Conservation (phyloP, 2,329 filamentous ascomycete species). For the Scytalidium sp. region DNA sequence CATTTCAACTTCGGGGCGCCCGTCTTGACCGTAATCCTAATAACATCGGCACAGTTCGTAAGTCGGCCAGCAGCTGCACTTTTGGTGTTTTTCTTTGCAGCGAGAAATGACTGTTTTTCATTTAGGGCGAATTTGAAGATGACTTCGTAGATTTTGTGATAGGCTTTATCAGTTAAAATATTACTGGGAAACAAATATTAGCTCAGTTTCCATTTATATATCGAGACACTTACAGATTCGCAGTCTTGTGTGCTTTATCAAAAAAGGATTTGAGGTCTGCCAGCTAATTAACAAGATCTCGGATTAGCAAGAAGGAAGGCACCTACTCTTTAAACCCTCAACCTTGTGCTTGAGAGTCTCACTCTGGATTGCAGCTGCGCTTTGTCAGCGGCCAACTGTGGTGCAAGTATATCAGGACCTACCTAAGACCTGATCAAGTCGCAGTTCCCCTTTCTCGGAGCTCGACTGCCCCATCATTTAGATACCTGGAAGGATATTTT, state of each 20-base stretch:
- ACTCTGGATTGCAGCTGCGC: slow-evolving; percentile 1
- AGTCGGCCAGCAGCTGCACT: slow-evolving; percentile 55
- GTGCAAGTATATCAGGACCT: slow-evolving; percentile 6
- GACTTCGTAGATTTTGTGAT: slow-evolving; percentile 76
- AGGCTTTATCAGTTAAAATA: slow-evolving; percentile 70
- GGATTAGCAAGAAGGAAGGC: not conserved
- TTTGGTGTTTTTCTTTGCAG: slow-evolving; percentile 47
- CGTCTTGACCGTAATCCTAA: slow-evolving; percentile 70
- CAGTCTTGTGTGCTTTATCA: slow-evolving; percentile 18
- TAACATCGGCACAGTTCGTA: slow-evolving; percentile 63
- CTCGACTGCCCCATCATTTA: slow-evolving; percentile 7
- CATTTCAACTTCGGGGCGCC: slow-evolving; percentile 65
- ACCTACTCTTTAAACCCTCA: slow-evolving; percentile 11
- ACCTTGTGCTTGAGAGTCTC: slow-evolving; percentile 6
- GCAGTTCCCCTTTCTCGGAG: slow-evolving; percentile 7
- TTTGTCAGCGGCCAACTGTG: slow-evolving; percentile 2
- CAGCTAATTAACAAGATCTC: not conserved
- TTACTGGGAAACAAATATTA: slow-evolving; percentile 19
- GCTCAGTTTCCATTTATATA: not conserved
- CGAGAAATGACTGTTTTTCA: slow-evolving; percentile 65
- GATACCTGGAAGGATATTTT: not conserved
- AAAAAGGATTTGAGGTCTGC: slow-evolving; percentile 27
- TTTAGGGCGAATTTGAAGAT: slow-evolving; percentile 67
- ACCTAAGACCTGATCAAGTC: slow-evolving; percentile 12
- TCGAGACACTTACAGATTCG: slow-evolving; percentile 20